A percentile compares a stretch with the other conserved stretches of the same genome.
phyloP scores from a whole-genome alignment of 306 rosid genomes.

The Vigna angularis region DNA sequence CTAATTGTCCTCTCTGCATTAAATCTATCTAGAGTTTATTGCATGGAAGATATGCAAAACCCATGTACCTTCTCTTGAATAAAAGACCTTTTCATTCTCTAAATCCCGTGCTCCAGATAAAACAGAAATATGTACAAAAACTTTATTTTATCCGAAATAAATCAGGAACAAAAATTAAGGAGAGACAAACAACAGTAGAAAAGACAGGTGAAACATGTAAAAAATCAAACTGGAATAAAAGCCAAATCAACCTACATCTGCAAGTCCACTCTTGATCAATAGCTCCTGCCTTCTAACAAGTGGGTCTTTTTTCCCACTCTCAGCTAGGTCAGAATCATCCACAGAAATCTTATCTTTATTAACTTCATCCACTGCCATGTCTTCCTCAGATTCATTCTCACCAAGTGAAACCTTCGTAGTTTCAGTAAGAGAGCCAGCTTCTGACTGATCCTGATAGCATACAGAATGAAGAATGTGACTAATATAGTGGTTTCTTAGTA shows the following conservation, averaged over 20 bases:
- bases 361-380: constrained; percentile 47
- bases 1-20: not conserved
- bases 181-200: constrained; percentile 8
- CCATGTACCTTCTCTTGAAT: not conserved
- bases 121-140: constrained; percentile 4
- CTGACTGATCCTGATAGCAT: constrained; percentile 62
- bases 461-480: constrained; percentile 32
- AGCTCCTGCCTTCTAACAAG: constrained; percentile 84
- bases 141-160: not conserved
- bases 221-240: constrained; percentile 29
- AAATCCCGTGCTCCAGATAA: not conserved
- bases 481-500: constrained; percentile 29
- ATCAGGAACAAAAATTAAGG: constrained; percentile 20
- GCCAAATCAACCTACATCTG: constrained; percentile 72
- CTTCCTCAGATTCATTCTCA: constrained; percentile 58
- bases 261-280: constrained; percentile 90
- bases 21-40: not conserved
- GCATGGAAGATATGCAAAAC: not conserved
- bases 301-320: constrained; percentile 95
- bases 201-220: constrained; percentile 26
- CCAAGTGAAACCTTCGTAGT: constrained; percentile 49
- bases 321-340: constrained; percentile 57
- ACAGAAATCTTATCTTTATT: constrained; percentile 48
- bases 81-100: not conserved
- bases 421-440: constrained; percentile 46